phyloP scores from a whole-genome alignment of 345 rosid genomes.

The Lumnitzera littorea region DNA sequence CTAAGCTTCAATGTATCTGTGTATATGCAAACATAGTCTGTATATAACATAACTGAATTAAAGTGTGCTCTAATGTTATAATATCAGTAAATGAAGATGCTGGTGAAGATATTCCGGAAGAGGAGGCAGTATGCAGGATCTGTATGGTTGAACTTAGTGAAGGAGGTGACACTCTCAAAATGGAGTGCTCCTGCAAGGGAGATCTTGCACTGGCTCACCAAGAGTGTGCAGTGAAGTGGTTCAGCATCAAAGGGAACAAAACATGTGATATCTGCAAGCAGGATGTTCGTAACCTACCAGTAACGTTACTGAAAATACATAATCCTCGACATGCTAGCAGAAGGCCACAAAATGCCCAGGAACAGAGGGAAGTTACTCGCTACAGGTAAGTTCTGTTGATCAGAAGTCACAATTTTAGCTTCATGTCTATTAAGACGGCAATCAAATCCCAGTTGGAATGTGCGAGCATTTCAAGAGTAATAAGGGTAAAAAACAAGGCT shows the following conservation, averaged over 20 bases:
- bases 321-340: conserved; percentile 29
- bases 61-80: neutral
- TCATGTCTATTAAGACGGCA: neutral
- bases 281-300: conserved; percentile 49
- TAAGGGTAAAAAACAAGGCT: too few relatives aligned
- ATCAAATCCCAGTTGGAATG: too few relatives aligned
- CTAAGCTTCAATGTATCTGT: neutral
- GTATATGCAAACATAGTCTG: neutral
- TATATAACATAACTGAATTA: neutral
- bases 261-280: conserved; percentile 56
- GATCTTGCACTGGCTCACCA: conserved; percentile 64
- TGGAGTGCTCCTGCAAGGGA: conserved; percentile 67
- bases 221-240: conserved; percentile 59
- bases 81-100: conserved; percentile 25
- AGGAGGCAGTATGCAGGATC: conserved; percentile 61
- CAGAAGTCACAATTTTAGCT: neutral
- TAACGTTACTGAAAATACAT: conserved; percentile 35
- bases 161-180: conserved; percentile 49
- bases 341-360: conserved; percentile 16
- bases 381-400: conserved; percentile 35
- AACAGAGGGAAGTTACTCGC: conserved; percentile 19
- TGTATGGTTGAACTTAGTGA: conserved; percentile 48
- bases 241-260: conserved; percentile 53
- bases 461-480: too few relatives aligned
- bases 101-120: conserved; percentile 51